Evolutionary conservation across 1,284 basidiomycete genomes (phyloP).

Genomic region (Sporisorium reilianum): DNA sequence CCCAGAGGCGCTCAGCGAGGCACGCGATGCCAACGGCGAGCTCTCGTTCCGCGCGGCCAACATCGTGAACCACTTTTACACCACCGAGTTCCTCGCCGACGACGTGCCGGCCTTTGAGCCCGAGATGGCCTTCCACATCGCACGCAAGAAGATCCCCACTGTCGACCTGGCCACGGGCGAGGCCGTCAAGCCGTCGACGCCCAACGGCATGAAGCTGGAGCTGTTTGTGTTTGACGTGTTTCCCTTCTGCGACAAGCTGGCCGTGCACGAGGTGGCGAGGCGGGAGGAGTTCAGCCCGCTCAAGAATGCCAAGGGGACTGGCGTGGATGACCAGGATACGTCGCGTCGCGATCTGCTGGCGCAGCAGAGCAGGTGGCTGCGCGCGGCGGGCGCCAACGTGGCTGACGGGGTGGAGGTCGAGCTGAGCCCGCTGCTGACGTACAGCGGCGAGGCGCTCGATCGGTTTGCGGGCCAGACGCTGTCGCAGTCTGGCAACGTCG

Average conservation of each 20-base stretch:
- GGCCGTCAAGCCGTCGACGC: conserved; percentile 81
- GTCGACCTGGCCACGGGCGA: conserved; percentile 73
- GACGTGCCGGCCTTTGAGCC: conserved; percentile 83
- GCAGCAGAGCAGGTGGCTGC: conserved; percentile 89
- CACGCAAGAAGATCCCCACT: conserved; percentile 94
- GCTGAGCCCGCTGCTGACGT: conserved; percentile 86
- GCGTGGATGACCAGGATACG: conserved; percentile 92
- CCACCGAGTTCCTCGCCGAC: conserved; percentile 82
- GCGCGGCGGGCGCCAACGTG: conserved; percentile 81
- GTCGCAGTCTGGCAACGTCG: conserved; percentile 63
- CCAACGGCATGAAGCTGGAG: conserved; percentile 99
- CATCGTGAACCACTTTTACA: conserved; percentile 99
- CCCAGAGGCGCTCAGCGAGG: conserved; percentile 84
- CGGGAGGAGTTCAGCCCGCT: conserved; percentile 94
- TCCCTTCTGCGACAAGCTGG: conserved; percentile 83
- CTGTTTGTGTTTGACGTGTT: conserved; percentile 99
- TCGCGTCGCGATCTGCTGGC: conserved; percentile 87
- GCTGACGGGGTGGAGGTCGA: conserved; percentile 83
- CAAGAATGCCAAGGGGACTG: conserved; percentile 95
- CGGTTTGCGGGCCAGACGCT: conserved; percentile 82
- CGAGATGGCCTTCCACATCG: conserved; percentile 95
- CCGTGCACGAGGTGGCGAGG: conserved; percentile 89
- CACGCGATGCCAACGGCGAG: conserved; percentile 75
- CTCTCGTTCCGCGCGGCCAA: conserved; percentile 94
- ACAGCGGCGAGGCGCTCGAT: conserved; percentile 91